A percentile compares a stretch with the other conserved stretches of the same genome.
Conservation (phyloP, 2,329 filamentous ascomycete genomes). For the Colletotrichum tabaci region DNA sequence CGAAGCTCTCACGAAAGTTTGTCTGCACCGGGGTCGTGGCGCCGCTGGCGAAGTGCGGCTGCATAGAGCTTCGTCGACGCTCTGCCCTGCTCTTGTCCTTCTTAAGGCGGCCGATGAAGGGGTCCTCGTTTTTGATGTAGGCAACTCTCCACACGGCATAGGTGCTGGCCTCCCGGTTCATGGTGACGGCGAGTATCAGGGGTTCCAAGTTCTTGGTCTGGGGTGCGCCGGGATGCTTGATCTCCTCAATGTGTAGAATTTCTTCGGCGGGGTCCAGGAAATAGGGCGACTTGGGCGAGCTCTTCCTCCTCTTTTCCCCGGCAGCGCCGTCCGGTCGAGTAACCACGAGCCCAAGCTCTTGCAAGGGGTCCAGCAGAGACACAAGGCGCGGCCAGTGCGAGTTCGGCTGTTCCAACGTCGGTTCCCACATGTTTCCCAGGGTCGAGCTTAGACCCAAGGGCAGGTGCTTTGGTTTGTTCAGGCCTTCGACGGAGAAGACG, state of each 20-base stretch:
- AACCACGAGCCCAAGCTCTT: conserved; percentile 88
- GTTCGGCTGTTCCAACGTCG: conserved; percentile 65
- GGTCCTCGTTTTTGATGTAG: conserved; percentile 80
- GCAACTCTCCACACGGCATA: conserved; percentile 90
- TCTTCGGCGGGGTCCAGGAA: conserved; percentile 85
- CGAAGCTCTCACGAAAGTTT: conserved; percentile 83
- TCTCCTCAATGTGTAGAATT: conserved; percentile 84
- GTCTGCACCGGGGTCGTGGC: conserved; percentile 82
- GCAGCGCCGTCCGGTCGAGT: conserved; percentile 64
- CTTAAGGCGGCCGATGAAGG: conserved; percentile 63
- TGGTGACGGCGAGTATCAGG: conserved; percentile 83
- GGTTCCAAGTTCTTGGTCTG: conserved; percentile 58
- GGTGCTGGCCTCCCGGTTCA: conserved; percentile 81
- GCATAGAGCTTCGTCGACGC: conserved; percentile 75
- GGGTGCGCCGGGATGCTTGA: conserved; percentile 66
- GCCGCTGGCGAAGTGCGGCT: conserved; percentile 79
- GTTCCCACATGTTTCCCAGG: conserved; percentile 72
- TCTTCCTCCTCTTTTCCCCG: conserved; percentile 56
- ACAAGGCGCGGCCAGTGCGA: conserved; percentile 83
- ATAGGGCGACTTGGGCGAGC: conserved; percentile 57
- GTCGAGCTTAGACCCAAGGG: conserved; percentile 68
- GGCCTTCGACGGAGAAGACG: conserved; percentile 70
- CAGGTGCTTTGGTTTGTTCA: conserved; percentile 69
- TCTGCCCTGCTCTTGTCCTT: conserved; percentile 62
- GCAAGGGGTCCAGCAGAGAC: conserved; percentile 86